Evolutionary conservation across 805 yeast genomes (phyloP).

Genomic region (Candida ulmi): DNA sequence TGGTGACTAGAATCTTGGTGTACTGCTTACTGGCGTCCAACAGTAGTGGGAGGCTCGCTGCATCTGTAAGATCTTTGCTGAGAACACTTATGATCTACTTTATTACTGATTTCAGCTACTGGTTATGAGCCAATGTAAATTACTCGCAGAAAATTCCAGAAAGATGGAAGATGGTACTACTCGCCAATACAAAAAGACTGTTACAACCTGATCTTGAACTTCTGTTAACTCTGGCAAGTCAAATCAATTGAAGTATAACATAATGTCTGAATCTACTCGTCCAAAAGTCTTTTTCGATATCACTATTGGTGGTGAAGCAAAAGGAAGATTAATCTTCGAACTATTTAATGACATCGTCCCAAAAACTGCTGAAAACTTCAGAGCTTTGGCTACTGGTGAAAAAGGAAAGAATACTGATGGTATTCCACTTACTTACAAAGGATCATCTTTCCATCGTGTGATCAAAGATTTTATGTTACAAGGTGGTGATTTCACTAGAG

Average conservation of each 20-base stretch:
- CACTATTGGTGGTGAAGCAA: slow-evolving; percentile 59
- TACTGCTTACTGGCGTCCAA: too few species aligned
- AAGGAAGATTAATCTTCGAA: slow-evolving; percentile 78
- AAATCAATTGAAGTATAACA: neutral
- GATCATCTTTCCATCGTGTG: slow-evolving; percentile 89
- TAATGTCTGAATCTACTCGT: slow-evolving; percentile 18
- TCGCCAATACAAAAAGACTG: too few species aligned
- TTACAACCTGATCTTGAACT: too few species aligned
- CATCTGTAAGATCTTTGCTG: too few species aligned
- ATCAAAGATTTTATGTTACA: slow-evolving; percentile 88
- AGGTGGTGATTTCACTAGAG: slow-evolving; percentile 86
- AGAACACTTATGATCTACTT: too few species aligned
- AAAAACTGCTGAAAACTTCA: slow-evolving; percentile 84
- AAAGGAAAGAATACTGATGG: slow-evolving; percentile 62
- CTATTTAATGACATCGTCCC: slow-evolving; percentile 73
- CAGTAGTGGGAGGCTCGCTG: too few species aligned
- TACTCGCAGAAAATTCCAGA: neutral
- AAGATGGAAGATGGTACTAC: too few species aligned
- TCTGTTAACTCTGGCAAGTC: too few species aligned
- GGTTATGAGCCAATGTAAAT: neutral
- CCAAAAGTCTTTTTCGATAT: slow-evolving; percentile 75
- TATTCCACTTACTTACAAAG: slow-evolving; percentile 67
- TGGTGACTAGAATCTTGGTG: too few species aligned
- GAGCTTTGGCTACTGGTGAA: slow-evolving; percentile 86
- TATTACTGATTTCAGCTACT: too few species aligned